Evolutionary conservation across 2,329 filamentous ascomycete genomes (phyloP).

Genomic region (Sarocladium oryzae): DNA sequence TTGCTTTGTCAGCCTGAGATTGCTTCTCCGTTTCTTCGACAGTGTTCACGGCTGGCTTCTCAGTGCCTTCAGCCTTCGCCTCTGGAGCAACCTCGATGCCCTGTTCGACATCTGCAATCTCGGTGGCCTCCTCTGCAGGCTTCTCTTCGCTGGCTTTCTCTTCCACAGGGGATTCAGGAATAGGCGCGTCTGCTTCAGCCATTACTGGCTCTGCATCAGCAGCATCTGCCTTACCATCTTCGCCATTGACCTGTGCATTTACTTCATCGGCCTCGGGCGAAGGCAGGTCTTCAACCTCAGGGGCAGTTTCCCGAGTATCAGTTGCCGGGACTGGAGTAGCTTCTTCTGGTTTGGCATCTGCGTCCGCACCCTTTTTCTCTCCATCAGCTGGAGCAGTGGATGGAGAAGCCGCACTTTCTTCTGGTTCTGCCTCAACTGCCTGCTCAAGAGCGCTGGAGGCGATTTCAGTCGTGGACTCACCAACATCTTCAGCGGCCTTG

Average conservation of each 20-base stretch:
- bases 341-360: slow-evolving; percentile 3
- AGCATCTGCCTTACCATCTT: not conserved
- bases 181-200: slow-evolving; percentile 5
- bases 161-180: slow-evolving; percentile 1
- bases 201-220: not conserved
- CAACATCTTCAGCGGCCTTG: slow-evolving; percentile 1
- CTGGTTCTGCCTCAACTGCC: not conserved
- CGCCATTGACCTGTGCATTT: slow-evolving; percentile 3
- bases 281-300: not conserved
- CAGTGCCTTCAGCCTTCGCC: not conserved
- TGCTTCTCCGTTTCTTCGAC: too few species aligned
- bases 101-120: slow-evolving; percentile 2
- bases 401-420: not conserved
- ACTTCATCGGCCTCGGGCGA: not conserved
- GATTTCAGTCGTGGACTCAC: slow-evolving; percentile 3
- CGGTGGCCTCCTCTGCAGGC: slow-evolving; percentile 2
- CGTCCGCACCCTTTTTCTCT: not conserved
- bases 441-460: slow-evolving; percentile 8
- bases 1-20: too few species aligned
- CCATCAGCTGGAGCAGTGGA: not conserved
- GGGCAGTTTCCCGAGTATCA: not conserved
- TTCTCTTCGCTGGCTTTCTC: not conserved
- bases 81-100: not conserved
- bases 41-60: too few species aligned
- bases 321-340: not conserved